Percentiles rank a stretch among this genome's conserved stretches.
These are phyloP conservation scores for Mrakiaceae sp. DNA, from an alignment of 1,284 basidiomycete species.

Conservation along the genomic window DNA sequence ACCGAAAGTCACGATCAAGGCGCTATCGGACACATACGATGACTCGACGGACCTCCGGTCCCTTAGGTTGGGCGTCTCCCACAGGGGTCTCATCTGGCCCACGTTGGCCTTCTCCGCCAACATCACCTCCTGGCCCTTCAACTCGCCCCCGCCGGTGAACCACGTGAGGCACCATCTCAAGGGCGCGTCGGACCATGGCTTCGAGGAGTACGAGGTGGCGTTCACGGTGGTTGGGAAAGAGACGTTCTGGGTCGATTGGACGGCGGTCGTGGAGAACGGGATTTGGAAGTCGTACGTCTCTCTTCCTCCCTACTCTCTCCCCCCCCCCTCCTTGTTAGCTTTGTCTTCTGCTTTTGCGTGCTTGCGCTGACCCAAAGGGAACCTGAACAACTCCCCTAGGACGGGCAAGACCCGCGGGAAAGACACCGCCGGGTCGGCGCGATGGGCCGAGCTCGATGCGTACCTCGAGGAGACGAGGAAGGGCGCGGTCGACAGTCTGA, in stretches of 20 bases:
- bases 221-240: constrained; percentile 1
- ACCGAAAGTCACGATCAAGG: constrained; percentile 2
- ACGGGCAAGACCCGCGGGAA: constrained; percentile 6
- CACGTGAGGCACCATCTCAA: constrained; percentile 11
- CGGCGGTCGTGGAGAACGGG: no score
- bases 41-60: neutral
- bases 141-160: constrained; percentile 9
- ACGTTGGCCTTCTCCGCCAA: constrained; percentile 10
- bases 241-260: neutral
- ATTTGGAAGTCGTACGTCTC: neutral
- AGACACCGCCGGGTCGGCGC: neutral
- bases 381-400: neutral
- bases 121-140: constrained; percentile 16
- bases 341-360: neutral
- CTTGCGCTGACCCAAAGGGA: neutral
- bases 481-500: neutral
- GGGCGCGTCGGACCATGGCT: constrained; percentile 5
- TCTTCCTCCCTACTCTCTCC: neutral
- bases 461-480: neutral
- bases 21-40: constrained; percentile 6
- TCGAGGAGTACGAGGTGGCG: constrained; percentile 8
- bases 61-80: constrained; percentile 4
- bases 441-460: neutral
- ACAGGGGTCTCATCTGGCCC: constrained; percentile 8
- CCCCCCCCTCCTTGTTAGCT: neutral